Base-by-base conservation (phyloP, 2,329 filamentous ascomycete species). In the Talaromyces sp. region DNA sequence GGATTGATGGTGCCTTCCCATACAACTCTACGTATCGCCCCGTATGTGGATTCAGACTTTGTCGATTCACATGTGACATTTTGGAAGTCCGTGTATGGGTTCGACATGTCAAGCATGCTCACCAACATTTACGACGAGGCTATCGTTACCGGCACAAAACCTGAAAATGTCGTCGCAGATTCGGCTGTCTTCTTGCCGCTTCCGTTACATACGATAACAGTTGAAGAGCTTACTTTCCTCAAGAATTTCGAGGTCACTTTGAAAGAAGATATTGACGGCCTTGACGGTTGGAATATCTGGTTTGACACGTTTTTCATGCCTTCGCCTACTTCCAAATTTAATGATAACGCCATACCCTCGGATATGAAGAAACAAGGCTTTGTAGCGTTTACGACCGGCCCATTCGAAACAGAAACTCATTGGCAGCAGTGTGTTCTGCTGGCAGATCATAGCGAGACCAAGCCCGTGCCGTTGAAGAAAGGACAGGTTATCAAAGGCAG, bases 21-120 rank as follows among this genome's bases (percentile, higher is more conserved):
- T 72, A 88, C 89, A 64, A 92, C 88, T 34, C 84, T 98, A 68
- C 90, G 90, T 75, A 82, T 96, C 59, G 92, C 92, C 0, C 92
- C 94, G 9, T 83, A 94, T 31, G 84, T 88, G 12, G 92, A 96
- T 73, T 80, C 85, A 0, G 90, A 92, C 59, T 94, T 91, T 73
- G 82, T 95, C 60, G 82, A 85, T 18, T 91, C 95, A 61, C 88
- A 90, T 74, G 84, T 95, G 65, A 81, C 86, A 23, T 97, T 94
- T 80, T 98, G 94, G 94, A 85, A 89, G 65, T 87, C 95, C 69
- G 90, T 98, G 5, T 97, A 98, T 75, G 94, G 93, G 56, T 98
- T 98, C 77, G 88, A 96, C 72, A 96, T 97, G 90, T 87, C 85
- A 68, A 87, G 90, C 65, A 97, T 98, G 94, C 88, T 92, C 70